A percentile compares a stretch with the other conserved stretches of the same genome.
Evolutionary conservation across 2,329 filamentous ascomycete genomes (phyloP).

Genomic region (Boeremia exigua): DNA sequence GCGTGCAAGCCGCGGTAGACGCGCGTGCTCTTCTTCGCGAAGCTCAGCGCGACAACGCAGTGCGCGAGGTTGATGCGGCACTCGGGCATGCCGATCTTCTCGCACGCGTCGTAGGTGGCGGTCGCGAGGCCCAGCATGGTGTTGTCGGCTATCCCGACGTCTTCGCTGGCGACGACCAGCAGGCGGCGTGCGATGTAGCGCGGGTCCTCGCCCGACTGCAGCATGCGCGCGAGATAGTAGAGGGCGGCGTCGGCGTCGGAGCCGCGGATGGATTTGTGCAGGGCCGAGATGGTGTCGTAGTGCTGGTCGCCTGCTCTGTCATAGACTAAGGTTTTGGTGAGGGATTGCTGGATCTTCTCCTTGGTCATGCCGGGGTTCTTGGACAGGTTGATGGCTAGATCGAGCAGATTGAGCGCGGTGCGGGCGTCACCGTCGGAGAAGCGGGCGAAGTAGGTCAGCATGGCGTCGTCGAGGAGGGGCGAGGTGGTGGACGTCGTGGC

Average conservation of each 20-base stretch:
- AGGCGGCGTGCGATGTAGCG: constrained; percentile 91
- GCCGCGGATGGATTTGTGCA: constrained; percentile 94
- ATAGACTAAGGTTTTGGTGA: constrained; percentile 94
- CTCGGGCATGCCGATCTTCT: constrained; percentile 95
- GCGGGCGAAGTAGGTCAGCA: constrained; percentile 80
- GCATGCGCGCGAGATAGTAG: constrained; percentile 95
- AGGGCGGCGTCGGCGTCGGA: constrained; percentile 85
- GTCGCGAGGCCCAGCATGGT: constrained; percentile 83
- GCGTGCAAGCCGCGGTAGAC: constrained; percentile 84
- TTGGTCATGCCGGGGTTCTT: constrained; percentile 70
- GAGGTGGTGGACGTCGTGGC: constrained; percentile 61
- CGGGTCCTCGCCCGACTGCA: constrained; percentile 92
- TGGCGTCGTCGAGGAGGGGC: constrained; percentile 73
- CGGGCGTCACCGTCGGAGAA: constrained; percentile 94
- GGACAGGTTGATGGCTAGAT: constrained; percentile 82
- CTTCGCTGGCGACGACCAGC: constrained; percentile 93
- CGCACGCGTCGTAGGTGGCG: constrained; percentile 82
- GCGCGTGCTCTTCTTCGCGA: constrained; percentile 85
- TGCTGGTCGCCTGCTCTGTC: constrained; percentile 95
- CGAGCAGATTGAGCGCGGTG: constrained; percentile 89
- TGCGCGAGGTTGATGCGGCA: constrained; percentile 92
- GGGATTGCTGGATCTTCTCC: constrained; percentile 76
- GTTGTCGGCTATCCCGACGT: constrained; percentile 90
- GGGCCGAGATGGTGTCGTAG: constrained; percentile 96
- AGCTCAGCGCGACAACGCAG: constrained; percentile 77